Percentiles rank a stretch among this genome's conserved stretches.
Conservation (phyloP, 1,139 yeast genomes). For the Geotrichum fermentans region DNA sequence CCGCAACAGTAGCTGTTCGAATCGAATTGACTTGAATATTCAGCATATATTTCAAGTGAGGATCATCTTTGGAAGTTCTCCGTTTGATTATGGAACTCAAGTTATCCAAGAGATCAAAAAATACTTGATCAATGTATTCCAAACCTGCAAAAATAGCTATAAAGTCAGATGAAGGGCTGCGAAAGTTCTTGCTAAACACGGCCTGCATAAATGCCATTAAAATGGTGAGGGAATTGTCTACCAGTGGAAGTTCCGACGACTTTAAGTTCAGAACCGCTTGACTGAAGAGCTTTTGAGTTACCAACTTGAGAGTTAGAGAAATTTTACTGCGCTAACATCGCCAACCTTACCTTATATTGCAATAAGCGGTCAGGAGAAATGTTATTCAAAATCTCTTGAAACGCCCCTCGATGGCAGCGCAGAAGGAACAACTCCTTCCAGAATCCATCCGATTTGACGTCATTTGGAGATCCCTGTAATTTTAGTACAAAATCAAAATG, state of each 20-base stretch:
- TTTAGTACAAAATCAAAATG: neutral
- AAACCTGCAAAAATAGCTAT: conserved; percentile 38
- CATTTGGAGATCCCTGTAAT: conserved; percentile 20
- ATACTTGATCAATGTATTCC: conserved; percentile 34
- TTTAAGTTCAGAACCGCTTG: conserved; percentile 29
- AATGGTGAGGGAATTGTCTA: conserved; percentile 29
- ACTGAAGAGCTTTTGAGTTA: conserved; percentile 30
- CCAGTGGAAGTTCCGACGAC: conserved; percentile 23
- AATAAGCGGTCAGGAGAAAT: conserved; percentile 31
- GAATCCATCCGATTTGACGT: conserved; percentile 30
- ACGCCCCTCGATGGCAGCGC: conserved; percentile 32
- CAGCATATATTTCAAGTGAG: conserved; percentile 13
- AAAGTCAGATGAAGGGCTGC: conserved; percentile 34
- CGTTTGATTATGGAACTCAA: conserved; percentile 27
- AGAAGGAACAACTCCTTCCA: conserved; percentile 41
- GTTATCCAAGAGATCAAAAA: conserved; percentile 31
- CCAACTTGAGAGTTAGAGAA: conserved; percentile 1
- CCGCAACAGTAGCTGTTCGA: conserved; percentile 34
- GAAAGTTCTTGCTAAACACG: conserved; percentile 32
- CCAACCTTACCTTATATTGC: conserved; percentile 18
- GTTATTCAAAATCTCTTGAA: conserved; percentile 26
- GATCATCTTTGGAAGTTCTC: neutral
- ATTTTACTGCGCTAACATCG: neutral
- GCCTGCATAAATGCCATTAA: conserved; percentile 33
- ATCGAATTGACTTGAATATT: conserved; percentile 33